Conservation (phyloP, 352 stramenopile genomes). For the Peronosclerospora sorghi region DNA sequence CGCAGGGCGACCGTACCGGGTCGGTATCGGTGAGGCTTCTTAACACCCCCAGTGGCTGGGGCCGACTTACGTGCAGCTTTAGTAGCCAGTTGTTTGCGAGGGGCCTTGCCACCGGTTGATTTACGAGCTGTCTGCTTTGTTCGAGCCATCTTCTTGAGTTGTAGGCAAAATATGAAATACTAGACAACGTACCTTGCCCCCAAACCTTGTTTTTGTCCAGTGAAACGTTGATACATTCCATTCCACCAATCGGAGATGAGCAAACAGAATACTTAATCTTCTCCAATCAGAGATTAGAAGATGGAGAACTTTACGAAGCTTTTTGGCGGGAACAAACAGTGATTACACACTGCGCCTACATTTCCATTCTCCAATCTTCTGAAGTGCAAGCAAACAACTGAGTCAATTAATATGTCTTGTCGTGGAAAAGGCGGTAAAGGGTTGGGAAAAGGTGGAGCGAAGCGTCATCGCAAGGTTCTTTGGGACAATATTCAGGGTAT, state of each 20-base stretch:
- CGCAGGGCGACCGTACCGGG: too few relatives aligned
- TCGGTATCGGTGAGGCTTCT: too few relatives aligned
- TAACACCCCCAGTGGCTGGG: conserved; percentile 81
- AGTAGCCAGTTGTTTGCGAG: too few relatives aligned
- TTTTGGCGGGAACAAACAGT: conserved; percentile 23
- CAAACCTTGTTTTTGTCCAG: neutral
- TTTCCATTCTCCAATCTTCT: conserved; percentile 59
- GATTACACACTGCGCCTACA: too few relatives aligned
- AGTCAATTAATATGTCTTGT: conserved; percentile 67
- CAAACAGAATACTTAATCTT: neutral
- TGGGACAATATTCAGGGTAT: conserved; percentile 89
- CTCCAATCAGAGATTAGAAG: conserved; percentile 20
- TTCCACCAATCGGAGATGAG: conserved; percentile 13
- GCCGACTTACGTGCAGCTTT: conserved; percentile 88
- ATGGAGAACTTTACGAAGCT: conserved; percentile 10
- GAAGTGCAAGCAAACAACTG: conserved; percentile 22
- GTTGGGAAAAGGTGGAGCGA: conserved; percentile 74
- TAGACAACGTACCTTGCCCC: conserved; percentile 19
- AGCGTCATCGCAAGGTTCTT: conserved; percentile 83
- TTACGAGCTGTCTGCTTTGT: conserved; percentile 96
- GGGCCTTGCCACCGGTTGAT: too few relatives aligned
- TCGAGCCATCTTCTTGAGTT: conserved; percentile 75
- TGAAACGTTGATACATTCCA: neutral
- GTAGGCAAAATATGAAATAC: conserved; percentile 41
- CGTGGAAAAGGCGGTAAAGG: conserved; percentile 76